Conservation (phyloP, 2,329 filamentous ascomycete genomes). For the Ophiobolus disseminans region DNA sequence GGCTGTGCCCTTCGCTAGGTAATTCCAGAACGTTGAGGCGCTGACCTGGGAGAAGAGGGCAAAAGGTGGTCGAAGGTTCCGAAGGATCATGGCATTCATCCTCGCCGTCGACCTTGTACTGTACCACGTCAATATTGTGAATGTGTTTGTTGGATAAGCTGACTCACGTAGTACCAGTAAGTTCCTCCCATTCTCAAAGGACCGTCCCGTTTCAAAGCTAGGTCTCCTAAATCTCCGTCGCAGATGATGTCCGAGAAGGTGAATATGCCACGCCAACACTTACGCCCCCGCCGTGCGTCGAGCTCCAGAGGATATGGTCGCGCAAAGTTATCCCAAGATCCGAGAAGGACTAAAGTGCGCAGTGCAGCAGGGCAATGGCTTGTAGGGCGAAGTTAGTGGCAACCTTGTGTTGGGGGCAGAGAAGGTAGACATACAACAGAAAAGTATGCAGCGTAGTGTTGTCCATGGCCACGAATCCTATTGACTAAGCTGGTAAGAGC, state of each 20-base stretch:
- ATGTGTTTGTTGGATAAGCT: neutral
- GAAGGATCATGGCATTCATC: slow-evolving; percentile 77
- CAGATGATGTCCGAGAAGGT: slow-evolving; percentile 84
- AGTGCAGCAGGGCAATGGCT: slow-evolving; percentile 55
- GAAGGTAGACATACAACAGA: slow-evolving; percentile 47
- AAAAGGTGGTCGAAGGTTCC: slow-evolving; percentile 76
- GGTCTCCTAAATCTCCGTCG: slow-evolving; percentile 69
- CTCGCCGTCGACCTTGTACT: slow-evolving; percentile 87
- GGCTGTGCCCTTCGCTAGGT: slow-evolving; percentile 68
- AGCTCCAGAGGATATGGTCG: slow-evolving; percentile 80
- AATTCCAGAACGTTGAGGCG: slow-evolving; percentile 84
- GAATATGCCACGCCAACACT: slow-evolving; percentile 88
- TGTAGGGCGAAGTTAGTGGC: slow-evolving; percentile 27
- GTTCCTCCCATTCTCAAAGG: slow-evolving; percentile 90
- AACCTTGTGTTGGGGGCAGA: slow-evolving; percentile 18
- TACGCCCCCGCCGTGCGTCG: slow-evolving; percentile 74
- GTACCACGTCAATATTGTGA: slow-evolving; percentile 24
- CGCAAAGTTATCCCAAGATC: slow-evolving; percentile 95
- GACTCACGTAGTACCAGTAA: slow-evolving; percentile 92
- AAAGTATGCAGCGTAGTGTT: slow-evolving; percentile 72
- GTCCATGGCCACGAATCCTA: slow-evolving; percentile 40
- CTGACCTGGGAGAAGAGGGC: slow-evolving; percentile 88
- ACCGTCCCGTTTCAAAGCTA: slow-evolving; percentile 68
- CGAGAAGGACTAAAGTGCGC: slow-evolving; percentile 78
- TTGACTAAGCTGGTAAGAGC: slow-evolving; percentile 36